Evolutionary conservation across 2,329 filamentous ascomycete species (phyloP).

Genomic region (Colletotrichum acutatum): DNA sequence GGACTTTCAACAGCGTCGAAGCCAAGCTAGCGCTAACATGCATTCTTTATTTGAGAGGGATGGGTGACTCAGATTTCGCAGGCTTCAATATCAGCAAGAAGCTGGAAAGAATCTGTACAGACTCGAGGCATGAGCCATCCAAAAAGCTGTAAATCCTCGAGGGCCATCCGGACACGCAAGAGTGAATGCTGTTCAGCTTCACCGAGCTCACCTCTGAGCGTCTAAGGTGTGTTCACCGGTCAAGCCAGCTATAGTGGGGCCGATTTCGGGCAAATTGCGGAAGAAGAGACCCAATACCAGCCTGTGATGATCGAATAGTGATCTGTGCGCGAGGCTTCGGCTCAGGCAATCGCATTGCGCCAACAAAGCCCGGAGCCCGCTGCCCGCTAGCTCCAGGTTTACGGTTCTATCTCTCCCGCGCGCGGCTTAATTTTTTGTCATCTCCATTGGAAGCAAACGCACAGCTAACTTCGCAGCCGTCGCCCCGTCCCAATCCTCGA

Average conservation of each 20-base stretch:
- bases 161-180: neutral
- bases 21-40: neutral
- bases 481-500: constrained; percentile 17
- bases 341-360: constrained; percentile 32
- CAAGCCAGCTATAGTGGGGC: neutral
- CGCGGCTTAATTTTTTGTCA: constrained; percentile 35
- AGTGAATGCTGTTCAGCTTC: neutral
- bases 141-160: neutral
- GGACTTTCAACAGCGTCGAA: neutral
- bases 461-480: constrained; percentile 22
- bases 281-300: neutral
- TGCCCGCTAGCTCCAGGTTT: constrained; percentile 29
- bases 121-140: neutral
- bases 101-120: neutral
- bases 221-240: neutral
- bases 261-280: constrained; percentile 32
- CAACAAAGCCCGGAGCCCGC: constrained; percentile 33
- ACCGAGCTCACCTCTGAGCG: neutral
- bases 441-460: constrained; percentile 22
- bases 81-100: neutral
- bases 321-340: constrained; percentile 29
- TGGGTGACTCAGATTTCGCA: neutral
- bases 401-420: constrained; percentile 29
- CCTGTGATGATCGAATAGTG: neutral
- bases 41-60: neutral